phyloP scores from a whole-genome alignment of 2,329 filamentous ascomycete genomes.

The Penicillium italicum region DNA sequence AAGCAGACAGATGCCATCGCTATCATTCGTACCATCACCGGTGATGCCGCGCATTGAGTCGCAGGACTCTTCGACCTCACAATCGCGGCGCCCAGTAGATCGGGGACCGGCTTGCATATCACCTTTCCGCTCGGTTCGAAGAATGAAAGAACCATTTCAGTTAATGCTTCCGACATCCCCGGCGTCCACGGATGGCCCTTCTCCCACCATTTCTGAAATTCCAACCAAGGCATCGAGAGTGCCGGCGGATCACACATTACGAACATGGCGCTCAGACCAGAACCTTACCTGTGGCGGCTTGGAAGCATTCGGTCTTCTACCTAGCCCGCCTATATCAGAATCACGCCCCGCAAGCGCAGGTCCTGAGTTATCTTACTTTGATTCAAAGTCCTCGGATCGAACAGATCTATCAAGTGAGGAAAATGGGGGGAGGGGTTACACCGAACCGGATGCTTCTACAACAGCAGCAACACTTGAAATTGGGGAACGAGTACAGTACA shows the following conservation, averaged over 20 bases:
- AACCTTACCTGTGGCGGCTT: constrained; percentile 32
- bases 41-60: constrained; percentile 28
- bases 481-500: constrained; percentile 12
- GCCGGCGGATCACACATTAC: constrained; percentile 27
- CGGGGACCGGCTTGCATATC: constrained; percentile 30
- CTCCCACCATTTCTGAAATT: constrained; percentile 16
- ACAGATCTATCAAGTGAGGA: background rate
- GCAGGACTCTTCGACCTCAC: constrained; percentile 27
- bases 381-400: constrained; percentile 12
- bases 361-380: constrained; percentile 29
- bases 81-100: constrained; percentile 26
- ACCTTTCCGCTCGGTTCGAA: constrained; percentile 39
- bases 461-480: background rate
- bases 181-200: constrained; percentile 26
- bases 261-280: constrained; percentile 38
- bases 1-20: constrained; percentile 32
- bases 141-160: constrained; percentile 41
- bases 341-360: constrained; percentile 26
- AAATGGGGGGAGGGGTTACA: background rate
- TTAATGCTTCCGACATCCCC: constrained; percentile 36
- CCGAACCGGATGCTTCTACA: background rate
- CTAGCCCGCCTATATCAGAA: constrained; percentile 39
- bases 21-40: constrained; percentile 36
- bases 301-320: constrained; percentile 35
- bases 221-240: constrained; percentile 18